Percentiles rank a stretch among this genome's conserved stretches.
phyloP scores from a whole-genome alignment of 2,329 filamentous ascomycete species.

The Mycocentrospora acerina region DNA sequence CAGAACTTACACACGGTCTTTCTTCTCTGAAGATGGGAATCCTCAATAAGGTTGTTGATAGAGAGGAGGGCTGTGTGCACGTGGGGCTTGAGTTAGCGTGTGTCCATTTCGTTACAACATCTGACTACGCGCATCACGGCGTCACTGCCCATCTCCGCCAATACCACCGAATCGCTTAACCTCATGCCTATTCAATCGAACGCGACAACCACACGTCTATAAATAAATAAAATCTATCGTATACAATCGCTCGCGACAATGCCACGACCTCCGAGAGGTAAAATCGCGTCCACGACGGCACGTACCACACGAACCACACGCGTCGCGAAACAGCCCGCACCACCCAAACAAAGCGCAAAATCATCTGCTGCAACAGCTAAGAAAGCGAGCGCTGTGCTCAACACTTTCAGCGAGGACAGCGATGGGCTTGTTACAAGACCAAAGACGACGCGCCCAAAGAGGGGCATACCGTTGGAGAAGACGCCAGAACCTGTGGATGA shows the following conservation, averaged over 20 bases:
- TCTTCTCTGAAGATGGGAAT: background rate
- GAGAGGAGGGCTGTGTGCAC: background rate
- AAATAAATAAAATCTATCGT: too few species aligned
- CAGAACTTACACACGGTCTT: too few species aligned
- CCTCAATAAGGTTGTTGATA: background rate
- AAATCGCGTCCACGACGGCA: constrained; percentile 32
- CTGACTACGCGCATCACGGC: constrained; percentile 9
- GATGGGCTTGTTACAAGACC: constrained; percentile 38
- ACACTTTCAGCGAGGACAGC: constrained; percentile 40
- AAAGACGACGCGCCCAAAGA: constrained; percentile 20
- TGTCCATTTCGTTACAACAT: constrained; percentile 16
- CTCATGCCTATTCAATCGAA: constrained; percentile 7
- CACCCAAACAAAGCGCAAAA: constrained; percentile 21
- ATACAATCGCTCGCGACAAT: constrained; percentile 20
- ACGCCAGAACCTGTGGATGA: constrained; percentile 20
- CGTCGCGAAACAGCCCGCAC: constrained; percentile 27
- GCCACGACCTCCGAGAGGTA: constrained; percentile 41
- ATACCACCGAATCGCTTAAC: constrained; percentile 2
- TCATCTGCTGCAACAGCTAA: constrained; percentile 16
- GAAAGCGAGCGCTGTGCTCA: constrained; percentile 14
- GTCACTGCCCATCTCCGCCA: constrained; percentile 4
- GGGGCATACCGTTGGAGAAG: constrained; percentile 19
- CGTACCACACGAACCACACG: constrained; percentile 18
- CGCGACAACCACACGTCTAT: constrained; percentile 2
- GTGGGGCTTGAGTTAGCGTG: constrained; percentile 14